phyloP scores from a whole-genome alignment of 345 rosid species.

The Boechera stricta region DNA sequence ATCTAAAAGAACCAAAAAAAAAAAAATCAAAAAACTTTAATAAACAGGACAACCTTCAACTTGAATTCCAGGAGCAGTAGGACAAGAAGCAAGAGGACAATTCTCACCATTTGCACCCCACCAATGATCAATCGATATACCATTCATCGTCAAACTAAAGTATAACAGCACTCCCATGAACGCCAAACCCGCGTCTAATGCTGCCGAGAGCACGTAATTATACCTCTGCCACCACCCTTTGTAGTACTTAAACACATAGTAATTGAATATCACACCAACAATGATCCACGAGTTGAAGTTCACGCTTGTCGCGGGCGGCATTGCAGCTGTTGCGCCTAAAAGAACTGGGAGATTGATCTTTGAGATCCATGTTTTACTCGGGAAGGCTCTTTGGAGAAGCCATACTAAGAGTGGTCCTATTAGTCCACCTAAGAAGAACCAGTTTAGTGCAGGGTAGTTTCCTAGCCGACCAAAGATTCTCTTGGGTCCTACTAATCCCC shows the following conservation, averaged over 20 bases:
- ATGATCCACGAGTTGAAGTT: slow-evolving; percentile 63
- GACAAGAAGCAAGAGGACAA: slow-evolving; percentile 59
- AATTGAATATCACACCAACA: slow-evolving; percentile 55
- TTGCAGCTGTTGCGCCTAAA: slow-evolving; percentile 55
- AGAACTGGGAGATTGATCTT: slow-evolving; percentile 61
- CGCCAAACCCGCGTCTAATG: slow-evolving; percentile 63
- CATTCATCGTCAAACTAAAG: slow-evolving; percentile 54
- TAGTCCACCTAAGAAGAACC: slow-evolving; percentile 67
- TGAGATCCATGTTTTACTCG: slow-evolving; percentile 55
- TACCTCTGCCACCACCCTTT: slow-evolving; percentile 70
- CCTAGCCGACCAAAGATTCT: slow-evolving; percentile 57
- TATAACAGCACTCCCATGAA: slow-evolving; percentile 63
- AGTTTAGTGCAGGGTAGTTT: slow-evolving; percentile 57
- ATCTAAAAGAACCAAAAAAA: background rate
- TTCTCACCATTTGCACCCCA: slow-evolving; percentile 62
- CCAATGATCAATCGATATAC: slow-evolving; percentile 41
- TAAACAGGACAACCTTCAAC: slow-evolving; percentile 59
- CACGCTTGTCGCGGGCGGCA: slow-evolving; percentile 65
- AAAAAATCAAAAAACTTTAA: slow-evolving; percentile 1
- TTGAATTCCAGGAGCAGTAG: slow-evolving; percentile 57
- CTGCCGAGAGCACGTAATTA: slow-evolving; percentile 67
- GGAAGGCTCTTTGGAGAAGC: slow-evolving; percentile 56
- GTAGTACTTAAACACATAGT: slow-evolving; percentile 52
- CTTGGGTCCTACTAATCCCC: slow-evolving; percentile 65
- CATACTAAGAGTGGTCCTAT: slow-evolving; percentile 56